phyloP scores from a whole-genome alignment of 2,329 filamentous ascomycete genomes.

The Curvularia spicifera region DNA sequence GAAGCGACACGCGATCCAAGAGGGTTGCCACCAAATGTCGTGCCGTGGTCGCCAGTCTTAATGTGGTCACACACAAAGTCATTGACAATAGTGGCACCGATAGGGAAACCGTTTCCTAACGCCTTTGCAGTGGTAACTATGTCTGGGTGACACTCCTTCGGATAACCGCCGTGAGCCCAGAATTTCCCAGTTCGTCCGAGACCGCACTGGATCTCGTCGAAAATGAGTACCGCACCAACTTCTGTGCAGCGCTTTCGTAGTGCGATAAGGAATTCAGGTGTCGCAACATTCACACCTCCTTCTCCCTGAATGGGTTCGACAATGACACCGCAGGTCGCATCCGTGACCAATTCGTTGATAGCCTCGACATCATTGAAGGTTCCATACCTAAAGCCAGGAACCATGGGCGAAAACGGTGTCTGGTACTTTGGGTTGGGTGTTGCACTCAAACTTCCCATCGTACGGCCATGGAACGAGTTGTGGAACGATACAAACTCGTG shows the following conservation, averaged over 20 bases:
- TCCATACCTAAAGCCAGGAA: slow-evolving; percentile 89
- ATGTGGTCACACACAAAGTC: slow-evolving; percentile 72
- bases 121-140: slow-evolving; percentile 95
- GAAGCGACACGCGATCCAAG: slow-evolving; percentile 84
- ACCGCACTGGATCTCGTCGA: slow-evolving; percentile 97
- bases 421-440: slow-evolving; percentile 99
- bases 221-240: slow-evolving; percentile 87
- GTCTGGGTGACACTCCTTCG: slow-evolving; percentile 85
- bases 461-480: slow-evolving; percentile 93
- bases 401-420: slow-evolving; percentile 90
- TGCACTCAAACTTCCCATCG: slow-evolving; percentile 93
- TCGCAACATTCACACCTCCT: slow-evolving; percentile 86
- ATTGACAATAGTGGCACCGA: slow-evolving; percentile 78
- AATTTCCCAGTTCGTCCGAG: slow-evolving; percentile 83
- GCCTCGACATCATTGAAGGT: slow-evolving; percentile 80
- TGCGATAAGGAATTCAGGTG: slow-evolving; percentile 79
- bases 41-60: slow-evolving; percentile 83
- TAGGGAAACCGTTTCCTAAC: slow-evolving; percentile 93
- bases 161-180: slow-evolving; percentile 84
- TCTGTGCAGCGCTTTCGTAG: slow-evolving; percentile 84
- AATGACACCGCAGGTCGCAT: slow-evolving; percentile 90
- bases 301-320: slow-evolving; percentile 98
- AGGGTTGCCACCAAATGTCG: slow-evolving; percentile 92
- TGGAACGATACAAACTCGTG: slow-evolving; percentile 88
- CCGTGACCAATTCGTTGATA: slow-evolving; percentile 76